Evolutionary conservation across 164 flowering plant species (phyloP), one percentile per base, ranked within the genome.

Genomic region (Euptelea pleiosperma): DNA sequence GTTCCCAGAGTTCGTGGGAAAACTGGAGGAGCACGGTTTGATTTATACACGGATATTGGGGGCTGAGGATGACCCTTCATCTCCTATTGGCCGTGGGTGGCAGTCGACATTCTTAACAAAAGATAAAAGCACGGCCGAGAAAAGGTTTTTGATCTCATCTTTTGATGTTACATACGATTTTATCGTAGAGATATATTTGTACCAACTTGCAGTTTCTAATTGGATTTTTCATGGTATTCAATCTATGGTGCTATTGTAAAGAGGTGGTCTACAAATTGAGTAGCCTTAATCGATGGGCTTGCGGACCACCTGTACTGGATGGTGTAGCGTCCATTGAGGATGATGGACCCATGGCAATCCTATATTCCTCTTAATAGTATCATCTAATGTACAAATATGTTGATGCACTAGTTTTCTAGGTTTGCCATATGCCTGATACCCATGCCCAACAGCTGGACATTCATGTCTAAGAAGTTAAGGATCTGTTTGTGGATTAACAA

Each of bases 71-170:
- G 93, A 92, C 45, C 90, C 87, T 46, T 82, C 93, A 2, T 89
- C 96, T 29, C 90, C 98, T 0, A 85, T 86, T 44, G 96, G 98
- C 12, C 88, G 95, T 26, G 96, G 98, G 0, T 89, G 98, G 98
- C 85, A 87, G 60, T 89, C 96, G 0, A 87, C 89, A 0, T 92
- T 92, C 79, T 65, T 84, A 62, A 89, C 96, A 37, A 56, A 72
- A 0, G 96, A 92, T 67, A 89, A 78, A 74, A 71, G 37, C 43
- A 71, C 70, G 0, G 96, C 98, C 15, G 95, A 87, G 72, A 80
- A 89, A 76, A 85, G 96, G 98, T 92, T 62, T 68, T 79, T 50
- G 0, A 33, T 35, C 58, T 56, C 31, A 22, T 22, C 26, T 2
- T 28, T 42, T 56, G 15, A 22, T 47, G 0, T 54, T 1, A n/a